Evolutionary conservation across 1,139 yeast species (phyloP), one percentile per base, ranked within the genome.

Genomic region (Candida gigantensis): DNA sequence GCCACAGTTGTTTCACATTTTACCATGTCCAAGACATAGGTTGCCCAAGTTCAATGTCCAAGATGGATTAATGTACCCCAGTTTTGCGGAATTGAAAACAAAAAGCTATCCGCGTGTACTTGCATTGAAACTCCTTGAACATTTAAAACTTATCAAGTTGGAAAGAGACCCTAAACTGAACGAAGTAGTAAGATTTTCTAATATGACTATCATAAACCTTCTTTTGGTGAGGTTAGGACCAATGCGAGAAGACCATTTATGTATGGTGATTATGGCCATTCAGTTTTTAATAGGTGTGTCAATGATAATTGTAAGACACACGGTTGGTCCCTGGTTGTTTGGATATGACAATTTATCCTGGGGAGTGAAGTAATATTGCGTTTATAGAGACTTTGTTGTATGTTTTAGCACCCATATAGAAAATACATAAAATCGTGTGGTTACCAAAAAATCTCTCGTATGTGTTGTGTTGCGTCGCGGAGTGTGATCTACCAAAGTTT

Each of bases 21-120:
- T 94, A 11, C 95, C 94, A 6, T 92, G 98, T 55, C 99, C 99
- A 19, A 76, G 99, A 50, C 99, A 92, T 58, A 75, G 99, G 51
- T 59, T 92, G 55, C 99, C 99, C 1, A 72, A 68, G 46, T 84
- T 87, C 51, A 79, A 87, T 49, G 66, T 64, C 10, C 60, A 70
- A 12, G 81, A 87, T 43, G 90, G 94, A 1, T 62, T 82, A 33
- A 70, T 92, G 72, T 79, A 86, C 50, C 92, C 96, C n/a, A 69
- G 75, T 42, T 67, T 46, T 42, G 76, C 67, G 3, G 63, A 57
- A 28, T 37, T 68, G 27, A 51, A 46, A 14, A 36, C 35, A 2
- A 40, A 23, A 11, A 33, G 29, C 5, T 21, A 27, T 2, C 11
- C 60, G 3, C 58, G 67, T 11, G 49, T 51, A 1, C 44, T 57